Percentiles rank a stretch among this genome's conserved stretches.
Evolutionary conservation across 352 stramenopile genomes (phyloP).

Genomic region (Globisporangium apiculatum): DNA sequence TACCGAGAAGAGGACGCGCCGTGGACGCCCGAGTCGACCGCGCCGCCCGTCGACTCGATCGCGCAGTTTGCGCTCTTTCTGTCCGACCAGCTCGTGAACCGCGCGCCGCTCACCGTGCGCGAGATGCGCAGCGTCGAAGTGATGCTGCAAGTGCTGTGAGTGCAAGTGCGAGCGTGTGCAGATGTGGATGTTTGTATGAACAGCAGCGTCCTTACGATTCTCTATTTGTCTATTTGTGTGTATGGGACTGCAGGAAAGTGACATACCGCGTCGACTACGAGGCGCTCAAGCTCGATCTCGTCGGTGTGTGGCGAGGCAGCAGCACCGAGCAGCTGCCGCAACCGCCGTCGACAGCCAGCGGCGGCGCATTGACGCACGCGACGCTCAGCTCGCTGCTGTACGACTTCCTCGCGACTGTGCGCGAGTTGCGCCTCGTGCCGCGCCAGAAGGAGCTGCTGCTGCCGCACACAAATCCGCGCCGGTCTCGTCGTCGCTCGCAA

Average conservation of each 20-base stretch:
- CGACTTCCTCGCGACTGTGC: conserved; percentile 73
- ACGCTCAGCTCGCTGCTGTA: conserved; percentile 42
- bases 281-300: conserved; percentile 14
- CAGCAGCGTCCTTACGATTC: background rate
- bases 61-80: conserved; percentile 77
- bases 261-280: conserved; percentile 13
- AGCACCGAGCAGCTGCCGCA: background rate
- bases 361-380: conserved; percentile 21
- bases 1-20: conserved; percentile 33
- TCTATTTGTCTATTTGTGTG: background rate
- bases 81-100: conserved; percentile 46
- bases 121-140: conserved; percentile 70
- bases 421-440: conserved; percentile 69
- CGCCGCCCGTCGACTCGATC: conserved; percentile 76
- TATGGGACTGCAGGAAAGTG: conserved; percentile 9
- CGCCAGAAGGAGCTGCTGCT: conserved; percentile 66
- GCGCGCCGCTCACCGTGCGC: conserved; percentile 38
- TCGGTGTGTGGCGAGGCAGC: conserved; percentile 16
- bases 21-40: conserved; percentile 48
- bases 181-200: background rate
- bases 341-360: background rate
- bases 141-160: conserved; percentile 80
- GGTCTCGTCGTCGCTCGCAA: conserved; percentile 4
- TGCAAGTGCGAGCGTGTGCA: conserved; percentile 19
- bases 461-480: conserved; percentile 8